Base-by-base conservation (phyloP, 2,329 filamentous ascomycete genomes). In the Teratosphaeriaceae sp. region DNA sequence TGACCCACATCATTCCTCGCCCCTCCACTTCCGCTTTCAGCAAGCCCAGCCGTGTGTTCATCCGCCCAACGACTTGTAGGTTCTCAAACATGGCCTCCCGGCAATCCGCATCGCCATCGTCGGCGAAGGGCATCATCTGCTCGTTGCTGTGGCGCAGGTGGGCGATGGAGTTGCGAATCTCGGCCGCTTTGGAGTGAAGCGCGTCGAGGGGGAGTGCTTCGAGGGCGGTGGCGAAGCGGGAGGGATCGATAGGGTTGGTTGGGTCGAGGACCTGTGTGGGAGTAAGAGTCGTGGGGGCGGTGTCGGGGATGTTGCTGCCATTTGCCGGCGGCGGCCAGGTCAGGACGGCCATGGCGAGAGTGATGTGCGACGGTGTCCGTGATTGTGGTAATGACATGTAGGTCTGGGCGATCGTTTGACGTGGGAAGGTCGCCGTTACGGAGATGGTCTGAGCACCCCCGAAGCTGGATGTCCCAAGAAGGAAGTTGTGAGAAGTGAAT, bases 81-180 rank as follows among this genome's bases (percentile, higher is more conserved):
- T 88, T 88, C 65, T 89, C 84, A 44, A 67, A 62, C 59, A 88
- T 84, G 45, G 84, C 85, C 45, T 88, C 83, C 52, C 78, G 67
- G 68, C 85, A 89, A 61, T 85, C 84, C 20, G 49, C 46, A 42
- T 89, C 85, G 13, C 80, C 73, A 19, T 70, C 65, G 36, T 79
- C 73, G 43, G 82, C 81, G 54, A 78, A 88, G 24, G 83, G 82
- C 43, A 74, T 71, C 45, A 88, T 79, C 62, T 88, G 79, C 50
- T 76, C 74, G 67, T 88, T 89, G 50, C 80, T 85, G 62, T 80
- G 80, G 56, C 82, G 76, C 20, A 89, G 79, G 64, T 89, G 84
- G 19, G 76, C 73, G 59, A 88, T 82, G 54, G 74, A 79, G 73
- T 88, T 88, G 61, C 78, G 79, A 48, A 89, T 73, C 63, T 89